A percentile compares a stretch with the other conserved stretches of the same genome.
Evolutionary conservation across 495 filamentous ascomycete species (phyloP).

Genomic region (Parmelia sp.): DNA sequence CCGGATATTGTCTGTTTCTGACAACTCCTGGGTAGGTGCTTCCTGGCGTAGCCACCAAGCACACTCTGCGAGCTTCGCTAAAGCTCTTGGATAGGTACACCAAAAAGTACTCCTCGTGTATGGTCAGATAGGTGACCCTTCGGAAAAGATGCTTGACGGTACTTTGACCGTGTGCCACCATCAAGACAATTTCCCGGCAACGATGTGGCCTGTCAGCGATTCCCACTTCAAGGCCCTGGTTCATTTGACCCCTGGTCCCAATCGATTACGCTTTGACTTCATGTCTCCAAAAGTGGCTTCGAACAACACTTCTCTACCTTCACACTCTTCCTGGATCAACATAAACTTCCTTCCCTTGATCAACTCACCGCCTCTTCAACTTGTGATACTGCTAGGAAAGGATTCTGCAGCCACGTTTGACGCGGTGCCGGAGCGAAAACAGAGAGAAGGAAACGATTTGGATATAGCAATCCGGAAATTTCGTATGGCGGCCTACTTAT

Average conservation of each 20-base stretch:
- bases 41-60: background rate
- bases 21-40: slow-evolving; percentile 70
- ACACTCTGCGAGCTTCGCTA: slow-evolving; percentile 13
- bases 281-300: slow-evolving; percentile 70
- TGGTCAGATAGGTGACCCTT: slow-evolving; percentile 69
- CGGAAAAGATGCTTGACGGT: slow-evolving; percentile 68
- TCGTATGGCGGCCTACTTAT: slow-evolving; percentile 85
- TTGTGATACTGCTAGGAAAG: slow-evolving; percentile 76
- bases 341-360: slow-evolving; percentile 78
- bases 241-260: slow-evolving; percentile 81
- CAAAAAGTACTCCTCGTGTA: slow-evolving; percentile 81
- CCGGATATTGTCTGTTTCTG: slow-evolving; percentile 64
- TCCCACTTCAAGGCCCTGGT: slow-evolving; percentile 86
- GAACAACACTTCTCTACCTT: slow-evolving; percentile 57
- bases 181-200: slow-evolving; percentile 75
- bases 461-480: slow-evolving; percentile 79
- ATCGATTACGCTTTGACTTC: slow-evolving; percentile 80
- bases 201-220: slow-evolving; percentile 74
- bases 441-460: slow-evolving; percentile 73
- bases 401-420: slow-evolving; percentile 86
- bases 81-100: slow-evolving; percentile 56
- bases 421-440: slow-evolving; percentile 64
- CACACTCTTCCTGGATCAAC: slow-evolving; percentile 70
- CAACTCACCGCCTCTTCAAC: slow-evolving; percentile 69
- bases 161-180: slow-evolving; percentile 71